A percentile compares a stretch with the other conserved stretches of the same genome.
These are phyloP conservation scores for Colletotrichum sp. DNA, from an alignment of 2,329 filamentous ascomycete genomes.

Conservation along the genomic window DNA sequence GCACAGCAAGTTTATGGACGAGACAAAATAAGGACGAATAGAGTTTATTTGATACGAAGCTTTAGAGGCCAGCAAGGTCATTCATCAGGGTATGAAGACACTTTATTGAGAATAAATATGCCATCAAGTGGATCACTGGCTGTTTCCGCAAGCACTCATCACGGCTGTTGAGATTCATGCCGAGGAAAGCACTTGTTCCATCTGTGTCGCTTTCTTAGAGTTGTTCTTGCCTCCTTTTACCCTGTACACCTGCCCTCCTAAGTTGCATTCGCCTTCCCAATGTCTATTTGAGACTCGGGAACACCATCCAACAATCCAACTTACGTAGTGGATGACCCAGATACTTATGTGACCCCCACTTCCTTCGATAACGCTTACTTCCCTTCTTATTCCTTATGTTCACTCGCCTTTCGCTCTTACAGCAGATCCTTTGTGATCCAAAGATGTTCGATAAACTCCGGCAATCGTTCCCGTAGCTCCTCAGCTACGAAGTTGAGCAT, in stretches of 20 bases:
- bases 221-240: neutral
- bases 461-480: neutral
- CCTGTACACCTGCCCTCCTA: neutral
- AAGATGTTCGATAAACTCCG: neutral
- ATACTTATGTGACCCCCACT: no score
- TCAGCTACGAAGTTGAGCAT: neutral
- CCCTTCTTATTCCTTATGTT: no score
- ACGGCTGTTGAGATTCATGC: neutral
- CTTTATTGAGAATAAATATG: neutral
- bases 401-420: neutral
- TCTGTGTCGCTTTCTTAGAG: neutral
- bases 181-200: neutral
- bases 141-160: neutral
- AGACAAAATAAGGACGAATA: neutral
- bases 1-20: neutral
- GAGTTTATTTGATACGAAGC: neutral
- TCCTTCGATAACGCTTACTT: no score
- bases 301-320: neutral
- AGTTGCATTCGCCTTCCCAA: neutral
- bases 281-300: fast-evolving
- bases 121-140: neutral
- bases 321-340: no score
- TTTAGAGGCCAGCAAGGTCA: neutral
- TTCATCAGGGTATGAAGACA: neutral
- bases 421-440: neutral